Percentiles rank a stretch among this genome's conserved stretches.
These are phyloP conservation scores for Metroxylon sagu DNA, from an alignment of 176 grass and related monocot species.

Conservation along the genomic window DNA sequence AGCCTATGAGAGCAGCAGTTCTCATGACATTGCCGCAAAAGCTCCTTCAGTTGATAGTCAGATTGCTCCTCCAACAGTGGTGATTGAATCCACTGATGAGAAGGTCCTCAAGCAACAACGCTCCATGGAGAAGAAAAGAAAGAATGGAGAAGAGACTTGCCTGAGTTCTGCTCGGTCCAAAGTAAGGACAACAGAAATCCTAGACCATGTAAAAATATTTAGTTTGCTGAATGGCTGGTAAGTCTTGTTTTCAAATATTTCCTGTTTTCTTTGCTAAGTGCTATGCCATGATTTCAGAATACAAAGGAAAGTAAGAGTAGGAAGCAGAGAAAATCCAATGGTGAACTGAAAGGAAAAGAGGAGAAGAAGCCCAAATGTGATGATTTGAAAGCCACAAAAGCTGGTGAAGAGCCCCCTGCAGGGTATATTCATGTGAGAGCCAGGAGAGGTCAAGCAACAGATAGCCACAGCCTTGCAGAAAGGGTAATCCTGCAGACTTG, in stretches of 20 bases:
- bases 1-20: constrained; percentile 8
- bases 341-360: constrained; percentile 11
- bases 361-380: constrained; percentile 12
- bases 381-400: not conserved
- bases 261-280: not conserved
- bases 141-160: constrained; percentile 1
- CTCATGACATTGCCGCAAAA: constrained; percentile 7
- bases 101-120: not conserved
- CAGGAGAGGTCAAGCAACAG: constrained; percentile 37
- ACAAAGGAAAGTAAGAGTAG: constrained; percentile 18
- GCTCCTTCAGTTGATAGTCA: constrained; percentile 1
- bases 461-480: constrained; percentile 29
- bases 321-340: constrained; percentile 17
- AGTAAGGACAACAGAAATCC: not conserved
- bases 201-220: no score
- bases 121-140: constrained; percentile 12
- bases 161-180: constrained; percentile 8
- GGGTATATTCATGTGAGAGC: constrained; percentile 37
- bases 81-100: not conserved
- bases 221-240: no score
- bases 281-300: not conserved
- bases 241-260: no score
- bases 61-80: not conserved
- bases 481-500: constrained; percentile 4
- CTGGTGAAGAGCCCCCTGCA: constrained; percentile 2